Evolutionary conservation across 192 early-diverging fungal genomes (phyloP), one percentile per base, ranked within the genome.

Genomic region (Nowakowskiella sp.): DNA sequence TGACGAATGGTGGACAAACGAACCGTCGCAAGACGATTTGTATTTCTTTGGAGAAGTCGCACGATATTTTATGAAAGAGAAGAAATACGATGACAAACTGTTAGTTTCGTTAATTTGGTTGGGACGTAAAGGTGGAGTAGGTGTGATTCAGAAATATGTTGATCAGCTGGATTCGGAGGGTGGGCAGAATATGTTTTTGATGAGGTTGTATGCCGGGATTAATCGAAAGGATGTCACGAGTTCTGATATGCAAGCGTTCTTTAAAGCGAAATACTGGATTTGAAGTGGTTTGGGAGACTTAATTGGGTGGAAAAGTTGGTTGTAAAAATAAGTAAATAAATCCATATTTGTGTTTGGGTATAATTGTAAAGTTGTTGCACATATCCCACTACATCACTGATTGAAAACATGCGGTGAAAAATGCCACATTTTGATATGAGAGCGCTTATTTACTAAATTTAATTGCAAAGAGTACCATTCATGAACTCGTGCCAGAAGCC

Each of bases 211-310:
- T 49, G 72, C 76, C 3, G 69, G 61, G 1, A 68, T 73, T 0
- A 78, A 65, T 30, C 45, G 68, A 22, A 78, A 78, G 44, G 9
- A 53, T 8, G 44, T 47, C 27, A 48, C 59, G 21, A 53, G 73
- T 52, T 66, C 72, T 13, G 76, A 78, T 22, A 43, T 76, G 64
- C 44, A 62, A 16, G 54, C 63, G 1, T 76, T 78, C 63, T 78
- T 78, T 58, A 78, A 78, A 42, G 47, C 51, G 10, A 61, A 47
- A 32, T 78, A 60, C 36, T 78, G 76, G 76, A 22, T 70, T n/a
- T n/a, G n/a, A n/a, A n/a, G n/a, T n/a, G n/a, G n/a, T n/a, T n/a
- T n/a, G n/a, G n/a, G n/a, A n/a, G n/a, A n/a, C n/a, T n/a, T n/a
- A n/a, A n/a, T n/a, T n/a, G n/a, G n/a, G n/a, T n/a, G n/a, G n/a